Percentiles rank a stretch among this genome's conserved stretches.
Conservation (phyloP, 2,329 filamentous ascomycete genomes). For the Fusarium sp. region DNA sequence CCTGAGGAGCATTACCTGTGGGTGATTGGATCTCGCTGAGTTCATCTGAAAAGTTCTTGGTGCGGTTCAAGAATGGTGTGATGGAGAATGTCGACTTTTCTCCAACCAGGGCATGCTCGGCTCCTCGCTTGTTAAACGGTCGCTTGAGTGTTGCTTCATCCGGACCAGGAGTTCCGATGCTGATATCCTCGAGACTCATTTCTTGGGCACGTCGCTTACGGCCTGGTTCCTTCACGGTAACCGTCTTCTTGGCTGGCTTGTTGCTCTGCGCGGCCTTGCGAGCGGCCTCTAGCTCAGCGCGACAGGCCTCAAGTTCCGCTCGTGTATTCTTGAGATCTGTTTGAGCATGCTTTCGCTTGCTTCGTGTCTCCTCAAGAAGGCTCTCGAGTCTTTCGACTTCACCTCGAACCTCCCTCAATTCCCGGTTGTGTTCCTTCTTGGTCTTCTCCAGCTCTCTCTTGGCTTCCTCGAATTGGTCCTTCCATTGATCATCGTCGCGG, state of each 20-base stretch:
- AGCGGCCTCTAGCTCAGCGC: constrained; percentile 55
- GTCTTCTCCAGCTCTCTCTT: constrained; percentile 60
- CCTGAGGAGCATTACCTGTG: constrained; percentile 22
- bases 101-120: constrained; percentile 68
- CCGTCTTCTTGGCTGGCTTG: constrained; percentile 40
- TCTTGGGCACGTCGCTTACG: constrained; percentile 62
- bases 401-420: constrained; percentile 69
- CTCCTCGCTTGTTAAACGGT: constrained; percentile 66
- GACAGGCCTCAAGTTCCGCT: constrained; percentile 54
- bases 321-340: constrained; percentile 76
- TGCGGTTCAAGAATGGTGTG: constrained; percentile 90
- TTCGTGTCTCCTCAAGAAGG: constrained; percentile 69
- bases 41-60: constrained; percentile 61
- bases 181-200: constrained; percentile 57
- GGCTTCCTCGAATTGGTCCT: constrained; percentile 50
- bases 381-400: constrained; percentile 76
- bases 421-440: constrained; percentile 62
- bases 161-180: constrained; percentile 61
- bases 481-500: constrained; percentile 57
- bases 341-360: constrained; percentile 76
- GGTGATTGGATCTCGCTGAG: constrained; percentile 45
- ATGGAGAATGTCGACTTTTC: constrained; percentile 95
- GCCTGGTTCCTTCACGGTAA: constrained; percentile 44
- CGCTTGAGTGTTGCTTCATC: constrained; percentile 56
- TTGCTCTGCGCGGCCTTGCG: constrained; percentile 29